phyloP scores from a whole-genome alignment of 495 filamentous ascomycete species.

The Oidiodendron maius region DNA sequence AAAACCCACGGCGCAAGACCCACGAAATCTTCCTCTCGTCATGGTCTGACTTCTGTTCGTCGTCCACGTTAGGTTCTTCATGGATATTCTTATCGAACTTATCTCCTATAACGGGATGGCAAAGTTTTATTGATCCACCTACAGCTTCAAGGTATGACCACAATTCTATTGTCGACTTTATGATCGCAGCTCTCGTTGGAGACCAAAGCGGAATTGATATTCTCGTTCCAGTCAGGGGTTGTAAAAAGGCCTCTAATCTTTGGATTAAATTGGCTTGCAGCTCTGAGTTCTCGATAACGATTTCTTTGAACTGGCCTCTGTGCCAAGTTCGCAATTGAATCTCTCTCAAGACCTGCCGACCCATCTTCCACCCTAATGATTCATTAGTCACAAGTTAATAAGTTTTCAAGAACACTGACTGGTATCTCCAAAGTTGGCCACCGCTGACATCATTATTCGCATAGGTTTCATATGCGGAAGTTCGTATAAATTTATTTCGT shows the following conservation, averaged over 20 bases:
- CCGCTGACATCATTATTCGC: not conserved
- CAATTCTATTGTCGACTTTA: not conserved
- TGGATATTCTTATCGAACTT: not conserved
- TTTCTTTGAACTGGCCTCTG: not conserved
- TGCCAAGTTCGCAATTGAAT: constrained; percentile 6
- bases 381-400: not conserved
- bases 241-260: not conserved
- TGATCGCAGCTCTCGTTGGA: not conserved
- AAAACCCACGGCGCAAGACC: constrained; percentile 1
- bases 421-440: constrained; percentile 1
- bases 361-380: constrained; percentile 1
- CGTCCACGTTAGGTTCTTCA: not conserved
- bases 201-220: not conserved
- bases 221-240: not conserved
- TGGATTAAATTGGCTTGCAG: not conserved
- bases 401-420: not conserved
- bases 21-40: not conserved
- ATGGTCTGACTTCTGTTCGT: not conserved
- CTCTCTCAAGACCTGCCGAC: constrained; percentile 2
- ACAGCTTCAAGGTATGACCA: constrained; percentile 2
- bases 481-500: not conserved
- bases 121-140: not conserved
- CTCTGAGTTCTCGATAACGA: not conserved
- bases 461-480: constrained; percentile 5
- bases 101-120: not conserved